Evolutionary conservation across 2,329 filamentous ascomycete genomes (phyloP), one percentile per base, ranked within the genome.

Genomic region (Emydomyces testavorans): DNA sequence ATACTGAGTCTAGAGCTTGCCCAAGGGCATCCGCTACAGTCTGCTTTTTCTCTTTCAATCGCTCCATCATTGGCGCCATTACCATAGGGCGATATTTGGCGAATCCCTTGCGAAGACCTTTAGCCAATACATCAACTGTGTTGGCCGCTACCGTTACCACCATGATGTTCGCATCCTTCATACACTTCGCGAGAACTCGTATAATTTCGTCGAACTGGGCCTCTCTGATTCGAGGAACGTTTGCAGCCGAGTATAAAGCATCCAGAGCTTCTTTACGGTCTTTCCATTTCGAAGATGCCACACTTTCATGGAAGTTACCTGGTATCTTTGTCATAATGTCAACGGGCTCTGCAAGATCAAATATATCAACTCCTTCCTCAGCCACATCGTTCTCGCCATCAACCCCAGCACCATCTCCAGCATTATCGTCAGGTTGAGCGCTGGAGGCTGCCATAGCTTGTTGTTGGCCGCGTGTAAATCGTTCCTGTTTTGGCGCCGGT

Each of bases 91-190:
- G 80, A 63, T 98, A 87, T 66, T 85, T 94, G 46, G 70, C 74
- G 62, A 94, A 98, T 20, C 74, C 70, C 57, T 78, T 81, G 37
- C 86, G 81, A 52, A 98, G 64, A 41, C 92, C 92, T 59, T 86
- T 92, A 38, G 89, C 90, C 21, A 98, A 71, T 23, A 84, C 76
- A 59, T 96, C 89, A 28, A 95, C 83, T 65, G 90, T 94, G 58
- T 93, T 89, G 2, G 90, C 92, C 4, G 93, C 90, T 54, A 92
- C 82, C 1, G 84, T 92, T 16, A 95, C 92, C 41, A 96, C 92
- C 4, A 86, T 83, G 56, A 98, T 83, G 61, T 98, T 98, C 57
- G 93, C 92, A 58, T 98, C 93, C 66, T 98, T 98, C 92, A 98
- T 98, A 58, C 80, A 87, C 67, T 96, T 98, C 37, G 92, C 90